Evolutionary conservation across 1,284 basidiomycete species (phyloP), one percentile per base, ranked within the genome.

Genomic region (Pseudozyma thailandica): DNA sequence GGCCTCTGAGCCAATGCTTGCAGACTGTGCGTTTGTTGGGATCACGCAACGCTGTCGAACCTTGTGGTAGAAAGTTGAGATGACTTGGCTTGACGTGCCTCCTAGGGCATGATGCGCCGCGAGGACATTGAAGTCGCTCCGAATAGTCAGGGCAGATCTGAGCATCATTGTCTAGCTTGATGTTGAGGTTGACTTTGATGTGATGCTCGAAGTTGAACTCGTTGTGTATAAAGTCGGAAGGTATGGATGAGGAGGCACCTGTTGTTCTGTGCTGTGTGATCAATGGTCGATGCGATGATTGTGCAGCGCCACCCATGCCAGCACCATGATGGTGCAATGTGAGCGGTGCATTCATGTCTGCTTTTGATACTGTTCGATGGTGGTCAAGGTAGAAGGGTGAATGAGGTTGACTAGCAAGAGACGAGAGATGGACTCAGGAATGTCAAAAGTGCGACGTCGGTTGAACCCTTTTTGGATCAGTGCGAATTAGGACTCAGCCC

Each of bases 1-100:
- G 87, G 26, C 96, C 96, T 64, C 96, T 89, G 30, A 99, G 89
- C 92, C 95, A 99, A 85, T 98, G 96, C 86, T 98, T 98, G 86
- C 96, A 99, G n/a, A 99, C 84, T 16, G 85, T 85, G 28, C 82
- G 74, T 53, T 79, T 95, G 20, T 91, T 89, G 8, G 69, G 65
- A 44, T 82, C 81, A 25, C 77, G 74, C 12, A 61, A 44, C 18
- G 61, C 50, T 35, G 54, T 54, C 20, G 72, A 56, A 25, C 57
- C 50, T 37, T 16, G 55, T 12, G 54, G 48, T 30, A 58, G 49
- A 18, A 61, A 64, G 75, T 79, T 58, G 69, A 65, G 72, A 26
- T 56, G 54, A 31, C 53, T 61, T 9, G 63, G 70, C 20, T 50
- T 60, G 38, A 72, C 74, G 46, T 79, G 77, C 12, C 77, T 57